phyloP scores from a whole-genome alignment of 2,329 filamentous ascomycete genomes.

The Fonsecaea pedrosoi region DNA sequence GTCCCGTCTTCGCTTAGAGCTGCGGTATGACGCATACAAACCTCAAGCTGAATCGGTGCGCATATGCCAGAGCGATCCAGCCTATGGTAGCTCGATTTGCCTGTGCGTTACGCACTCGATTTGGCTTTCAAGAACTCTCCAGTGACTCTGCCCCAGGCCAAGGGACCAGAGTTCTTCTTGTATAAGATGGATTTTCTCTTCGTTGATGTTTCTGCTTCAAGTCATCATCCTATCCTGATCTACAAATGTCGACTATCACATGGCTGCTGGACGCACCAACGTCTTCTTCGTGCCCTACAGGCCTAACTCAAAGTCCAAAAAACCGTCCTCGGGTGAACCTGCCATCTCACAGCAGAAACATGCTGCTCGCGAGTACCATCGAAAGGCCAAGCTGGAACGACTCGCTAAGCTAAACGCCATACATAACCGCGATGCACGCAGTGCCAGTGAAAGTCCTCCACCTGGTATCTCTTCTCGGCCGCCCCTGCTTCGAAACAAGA shows the following conservation, averaged over 20 bases:
- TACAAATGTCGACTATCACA: conserved; percentile 7
- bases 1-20: not conserved
- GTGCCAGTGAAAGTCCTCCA: not conserved
- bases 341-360: conserved; percentile 31
- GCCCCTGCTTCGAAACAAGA: conserved; percentile 9
- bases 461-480: conserved; percentile 1
- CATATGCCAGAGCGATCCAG: conserved; percentile 9
- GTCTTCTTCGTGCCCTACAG: conserved; percentile 31
- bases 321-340: conserved; percentile 1
- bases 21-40: conserved; percentile 10
- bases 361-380: conserved; percentile 31
- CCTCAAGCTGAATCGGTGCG: conserved; percentile 1
- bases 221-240: conserved; percentile 4
- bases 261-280: conserved; percentile 20
- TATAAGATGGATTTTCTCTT: not conserved
- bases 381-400: conserved; percentile 27
- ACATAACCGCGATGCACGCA: conserved; percentile 10
- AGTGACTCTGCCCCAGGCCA: not conserved
- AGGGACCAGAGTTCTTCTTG: not conserved
- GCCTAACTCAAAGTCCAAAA: conserved; percentile 4
- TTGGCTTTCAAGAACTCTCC: not conserved
- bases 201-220: not conserved
- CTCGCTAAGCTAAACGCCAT: conserved; percentile 15
- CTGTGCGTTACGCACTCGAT: not conserved
- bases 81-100: not conserved